A percentile compares a stretch with the other conserved stretches of the same genome.
phyloP scores from a whole-genome alignment of 345 rosid genomes.

The Cardamine occulta region DNA sequence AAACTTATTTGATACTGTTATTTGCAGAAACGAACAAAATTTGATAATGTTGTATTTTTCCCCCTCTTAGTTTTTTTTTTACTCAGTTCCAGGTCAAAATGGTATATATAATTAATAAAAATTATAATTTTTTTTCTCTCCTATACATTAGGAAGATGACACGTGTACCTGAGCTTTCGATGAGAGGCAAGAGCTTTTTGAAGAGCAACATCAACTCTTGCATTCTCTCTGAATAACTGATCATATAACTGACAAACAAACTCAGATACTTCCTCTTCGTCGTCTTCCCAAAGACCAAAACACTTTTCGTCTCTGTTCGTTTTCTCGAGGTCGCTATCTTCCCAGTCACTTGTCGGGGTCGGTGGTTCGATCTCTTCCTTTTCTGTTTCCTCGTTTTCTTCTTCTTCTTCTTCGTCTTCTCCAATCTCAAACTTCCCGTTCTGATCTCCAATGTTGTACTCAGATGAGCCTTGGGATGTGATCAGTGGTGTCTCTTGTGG shows the following conservation, averaged over 20 bases:
- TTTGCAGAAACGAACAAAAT: conserved; percentile 31
- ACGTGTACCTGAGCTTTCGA: conserved; percentile 67
- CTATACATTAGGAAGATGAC: conserved; percentile 74
- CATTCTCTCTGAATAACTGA: conserved; percentile 67
- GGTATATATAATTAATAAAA: conserved; percentile 15
- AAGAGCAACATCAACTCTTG: conserved; percentile 70
- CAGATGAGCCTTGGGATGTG: conserved; percentile 57
- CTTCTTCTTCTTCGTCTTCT: conserved; percentile 84
- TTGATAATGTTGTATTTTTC: background rate
- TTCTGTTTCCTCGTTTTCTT: conserved; percentile 53
- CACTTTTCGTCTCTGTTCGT: conserved; percentile 29
- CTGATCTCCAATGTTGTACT: conserved; percentile 51
- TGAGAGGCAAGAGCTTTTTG: conserved; percentile 72
- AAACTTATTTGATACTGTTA: conserved; percentile 22
- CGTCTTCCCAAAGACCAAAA: conserved; percentile 70
- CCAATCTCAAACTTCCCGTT: conserved; percentile 93
- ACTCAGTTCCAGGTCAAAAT: conserved; percentile 29
- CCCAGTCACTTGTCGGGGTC: conserved; percentile 93
- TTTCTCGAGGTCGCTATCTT: conserved; percentile 80
- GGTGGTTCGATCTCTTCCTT: conserved; percentile 64
- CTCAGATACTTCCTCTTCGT: conserved; percentile 73
- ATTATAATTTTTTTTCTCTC: background rate
- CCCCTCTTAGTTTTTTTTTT: conserved; percentile 1
- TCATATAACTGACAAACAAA: conserved; percentile 77
- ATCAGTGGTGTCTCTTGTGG: conserved; percentile 64